Evolutionary conservation across 2,329 filamentous ascomycete species (phyloP), one percentile per base, ranked within the genome.

Genomic region (Alternaria angustiovoidea): DNA sequence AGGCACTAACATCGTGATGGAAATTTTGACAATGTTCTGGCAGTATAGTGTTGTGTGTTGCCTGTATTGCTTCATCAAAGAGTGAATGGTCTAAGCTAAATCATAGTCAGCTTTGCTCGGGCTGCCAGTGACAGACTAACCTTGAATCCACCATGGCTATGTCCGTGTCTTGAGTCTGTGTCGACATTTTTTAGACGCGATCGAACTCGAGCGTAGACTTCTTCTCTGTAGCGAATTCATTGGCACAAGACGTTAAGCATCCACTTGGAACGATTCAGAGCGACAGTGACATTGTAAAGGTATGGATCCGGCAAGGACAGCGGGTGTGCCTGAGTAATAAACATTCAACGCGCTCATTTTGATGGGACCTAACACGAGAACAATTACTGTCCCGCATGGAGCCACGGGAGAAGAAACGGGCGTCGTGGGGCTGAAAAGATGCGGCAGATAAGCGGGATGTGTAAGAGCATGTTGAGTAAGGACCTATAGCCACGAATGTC

Each of bases 401-500:
- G 63, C 43, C 59, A 64, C 62, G 62, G 63, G 57, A 61, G 56
- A 55, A 64, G 48, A 58, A 65, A 60, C 56, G 54, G 65, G 57
- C 47, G 60, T 67, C 71, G 71, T 74, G 71, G 73, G 73, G 72
- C 72, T 65, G 59, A 62, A 67, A 59, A 54, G 55, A 28, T 42
- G 56, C 36, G 42, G 63, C 36, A 67, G 68, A 70, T 71, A 70
- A 60, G 69, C 66, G 64, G 66, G 56, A 62, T 59, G 56, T 51
- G 55, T 62, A 62, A 62, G 47, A 59, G 56, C 11, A 59, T 46
- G 39, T 51, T 32, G 30, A 60, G 52, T n/a, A 47, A 58, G 61
- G 63, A 63, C 65, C 55, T 68, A 57, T 59, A 44, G 52, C 44
- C 57, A 47, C 43, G 24, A 26, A 49, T 56, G 57, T 59, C 57